phyloP scores from a whole-genome alignment of 116 monocot species.

The Posidonia oceanica region DNA sequence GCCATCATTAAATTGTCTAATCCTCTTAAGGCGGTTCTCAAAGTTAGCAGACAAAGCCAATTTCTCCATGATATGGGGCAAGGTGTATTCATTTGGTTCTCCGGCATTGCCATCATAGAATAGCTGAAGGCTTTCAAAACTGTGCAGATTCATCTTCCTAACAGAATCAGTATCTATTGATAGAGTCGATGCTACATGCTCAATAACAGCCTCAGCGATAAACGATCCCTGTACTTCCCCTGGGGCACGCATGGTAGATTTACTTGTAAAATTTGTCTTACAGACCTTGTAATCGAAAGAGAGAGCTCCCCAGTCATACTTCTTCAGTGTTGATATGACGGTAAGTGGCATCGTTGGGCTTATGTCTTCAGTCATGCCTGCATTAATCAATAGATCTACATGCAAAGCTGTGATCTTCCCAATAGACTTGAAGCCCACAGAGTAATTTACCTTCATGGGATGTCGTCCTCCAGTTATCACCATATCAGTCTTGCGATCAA shows the following conservation, averaged over 20 bases:
- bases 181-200: conserved; percentile 66
- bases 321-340: conserved; percentile 42
- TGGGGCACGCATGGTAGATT: conserved; percentile 65
- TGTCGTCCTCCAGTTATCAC: conserved; percentile 78
- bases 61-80: conserved; percentile 44
- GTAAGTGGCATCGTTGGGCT: conserved; percentile 35
- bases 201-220: conserved; percentile 77
- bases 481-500: conserved; percentile 94
- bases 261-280: conserved; percentile 63
- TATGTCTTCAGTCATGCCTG: conserved; percentile 52
- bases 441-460: conserved; percentile 73
- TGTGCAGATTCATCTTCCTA: conserved; percentile 61
- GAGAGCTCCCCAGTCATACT: conserved; percentile 81
- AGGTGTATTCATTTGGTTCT: conserved; percentile 47
- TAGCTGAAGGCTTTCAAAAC: conserved; percentile 43
- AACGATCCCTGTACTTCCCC: conserved; percentile 81
- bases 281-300: conserved; percentile 65
- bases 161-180: conserved; percentile 33
- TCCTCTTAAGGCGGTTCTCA: conserved; percentile 17
- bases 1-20: conserved; percentile 36
- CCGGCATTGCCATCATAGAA: conserved; percentile 31
- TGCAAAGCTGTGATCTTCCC: conserved; percentile 81
- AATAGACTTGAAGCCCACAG: conserved; percentile 61
- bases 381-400: conserved; percentile 56
- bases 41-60: conserved; percentile 27